phyloP scores from a whole-genome alignment of 73 alveolate species.

The Effrenium voratum region DNA sequence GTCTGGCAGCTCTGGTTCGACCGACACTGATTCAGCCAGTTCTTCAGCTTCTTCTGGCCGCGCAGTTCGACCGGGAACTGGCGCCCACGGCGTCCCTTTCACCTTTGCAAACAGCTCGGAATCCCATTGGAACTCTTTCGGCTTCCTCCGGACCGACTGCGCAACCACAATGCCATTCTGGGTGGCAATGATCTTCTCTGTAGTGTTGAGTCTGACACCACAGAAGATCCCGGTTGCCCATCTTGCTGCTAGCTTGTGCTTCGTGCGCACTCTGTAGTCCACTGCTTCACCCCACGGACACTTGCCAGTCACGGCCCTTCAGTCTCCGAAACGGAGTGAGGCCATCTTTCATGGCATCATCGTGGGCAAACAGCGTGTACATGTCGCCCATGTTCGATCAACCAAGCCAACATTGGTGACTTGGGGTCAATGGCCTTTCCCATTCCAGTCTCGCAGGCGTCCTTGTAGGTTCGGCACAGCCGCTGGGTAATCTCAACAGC shows the following conservation, averaged over 20 bases:
- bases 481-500: constrained; percentile 39
- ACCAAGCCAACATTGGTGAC: not conserved
- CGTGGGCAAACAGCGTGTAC: not conserved
- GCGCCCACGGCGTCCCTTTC: constrained; percentile 11
- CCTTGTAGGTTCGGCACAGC: constrained; percentile 32
- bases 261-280: not conserved
- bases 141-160: not conserved
- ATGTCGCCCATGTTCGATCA: not conserved
- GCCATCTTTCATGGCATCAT: constrained; percentile 10
- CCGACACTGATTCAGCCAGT: not conserved
- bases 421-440: not conserved
- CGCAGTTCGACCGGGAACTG: not conserved
- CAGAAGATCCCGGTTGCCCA: not conserved
- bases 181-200: constrained; percentile 17
- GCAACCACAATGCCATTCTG: not conserved
- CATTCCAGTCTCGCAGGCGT: not conserved
- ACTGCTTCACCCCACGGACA: constrained; percentile 23
- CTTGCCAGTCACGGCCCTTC: constrained; percentile 11
- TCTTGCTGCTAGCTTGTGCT: not conserved
- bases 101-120: not conserved
- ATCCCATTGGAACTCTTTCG: constrained; percentile 28
- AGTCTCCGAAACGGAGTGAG: not conserved
- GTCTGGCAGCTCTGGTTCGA: constrained; percentile 13
- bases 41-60: not conserved
- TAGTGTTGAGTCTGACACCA: not conserved